Conservation (phyloP, 2,329 filamentous ascomycete species). For the Incumbomyces lentus region DNA sequence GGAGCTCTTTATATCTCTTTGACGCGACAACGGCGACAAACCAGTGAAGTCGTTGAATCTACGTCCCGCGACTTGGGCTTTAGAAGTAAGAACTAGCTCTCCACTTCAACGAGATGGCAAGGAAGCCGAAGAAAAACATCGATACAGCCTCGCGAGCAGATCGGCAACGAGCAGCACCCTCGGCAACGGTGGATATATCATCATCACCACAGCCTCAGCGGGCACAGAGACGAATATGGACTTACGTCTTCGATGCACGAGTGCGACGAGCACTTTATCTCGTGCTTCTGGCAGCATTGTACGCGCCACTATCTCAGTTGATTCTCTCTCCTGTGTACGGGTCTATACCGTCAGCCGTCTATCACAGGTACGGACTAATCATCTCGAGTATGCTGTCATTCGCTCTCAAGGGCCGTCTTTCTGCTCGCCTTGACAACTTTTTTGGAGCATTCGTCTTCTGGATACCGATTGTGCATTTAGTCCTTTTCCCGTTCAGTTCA, state of each 20-base stretch:
- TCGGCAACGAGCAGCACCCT: not conserved
- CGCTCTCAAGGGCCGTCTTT: constrained; percentile 46
- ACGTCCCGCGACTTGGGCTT: no score
- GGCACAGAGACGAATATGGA: not conserved
- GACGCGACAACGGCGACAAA: no score
- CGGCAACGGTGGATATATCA: not conserved
- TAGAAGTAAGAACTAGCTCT: no score
- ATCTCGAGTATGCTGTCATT: constrained; percentile 61
- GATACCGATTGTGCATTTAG: constrained; percentile 62
- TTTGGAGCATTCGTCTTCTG: constrained; percentile 65
- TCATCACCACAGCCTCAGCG: not conserved
- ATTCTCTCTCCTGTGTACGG: constrained; percentile 82
- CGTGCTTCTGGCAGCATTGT: constrained; percentile 30
- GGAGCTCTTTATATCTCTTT: no score
- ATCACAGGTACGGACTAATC: constrained; percentile 59
- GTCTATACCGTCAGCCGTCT: constrained; percentile 62
- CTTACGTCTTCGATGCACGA: constrained; percentile 5
- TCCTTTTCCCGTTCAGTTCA: constrained; percentile 57
- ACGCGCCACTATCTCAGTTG: constrained; percentile 45
- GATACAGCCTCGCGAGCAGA: not conserved
- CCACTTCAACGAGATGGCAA: not conserved
- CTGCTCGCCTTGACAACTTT: constrained; percentile 36
- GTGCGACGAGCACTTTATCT: constrained; percentile 25
- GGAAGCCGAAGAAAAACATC: not conserved
- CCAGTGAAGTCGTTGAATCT: no score